Conservation (phyloP, 192 early-diverging fungal species). For the Phycomyces blakesleeanus region DNA sequence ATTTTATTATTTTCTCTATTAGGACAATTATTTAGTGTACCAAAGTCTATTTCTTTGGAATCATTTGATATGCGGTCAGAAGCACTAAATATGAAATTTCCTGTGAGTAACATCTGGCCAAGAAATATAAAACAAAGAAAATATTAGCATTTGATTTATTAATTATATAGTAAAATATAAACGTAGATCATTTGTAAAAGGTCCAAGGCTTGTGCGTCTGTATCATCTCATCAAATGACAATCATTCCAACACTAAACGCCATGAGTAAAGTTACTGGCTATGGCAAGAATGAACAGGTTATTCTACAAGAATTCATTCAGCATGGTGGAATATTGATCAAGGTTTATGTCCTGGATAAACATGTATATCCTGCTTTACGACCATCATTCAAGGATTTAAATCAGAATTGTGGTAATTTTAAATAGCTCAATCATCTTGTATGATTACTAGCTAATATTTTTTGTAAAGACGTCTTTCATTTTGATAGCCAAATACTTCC, state of each 20-base stretch:
- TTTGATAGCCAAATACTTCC: conserved; percentile 39
- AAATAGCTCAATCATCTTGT: background rate
- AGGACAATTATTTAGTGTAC: conserved; percentile 15
- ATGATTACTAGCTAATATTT: background rate
- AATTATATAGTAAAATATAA: background rate
- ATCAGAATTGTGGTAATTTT: conserved; percentile 1
- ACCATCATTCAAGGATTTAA: conserved; percentile 32
- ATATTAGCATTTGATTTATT: background rate
- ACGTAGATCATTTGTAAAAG: conserved; percentile 34
- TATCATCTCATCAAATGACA: conserved; percentile 35
- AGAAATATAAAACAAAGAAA: too few species aligned
- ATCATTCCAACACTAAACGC: conserved; percentile 14
- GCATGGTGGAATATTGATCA: conserved; percentile 36
- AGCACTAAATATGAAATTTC: conserved; percentile 15
- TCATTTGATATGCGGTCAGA: background rate
- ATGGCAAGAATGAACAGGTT: conserved; percentile 18
- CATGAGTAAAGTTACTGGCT: conserved; percentile 8
- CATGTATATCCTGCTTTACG: conserved; percentile 18
- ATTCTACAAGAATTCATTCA: conserved; percentile 38
- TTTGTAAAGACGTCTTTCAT: conserved; percentile 16
- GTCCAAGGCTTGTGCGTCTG: conserved; percentile 31
- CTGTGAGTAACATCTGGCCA: conserved; percentile 13
- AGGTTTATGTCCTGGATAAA: conserved; percentile 33
- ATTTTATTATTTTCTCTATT: background rate
- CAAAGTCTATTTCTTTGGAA: conserved; percentile 6